Base-by-base conservation (phyloP, 1,284 basidiomycete genomes). In the Apiotrichum porosum region DNA sequence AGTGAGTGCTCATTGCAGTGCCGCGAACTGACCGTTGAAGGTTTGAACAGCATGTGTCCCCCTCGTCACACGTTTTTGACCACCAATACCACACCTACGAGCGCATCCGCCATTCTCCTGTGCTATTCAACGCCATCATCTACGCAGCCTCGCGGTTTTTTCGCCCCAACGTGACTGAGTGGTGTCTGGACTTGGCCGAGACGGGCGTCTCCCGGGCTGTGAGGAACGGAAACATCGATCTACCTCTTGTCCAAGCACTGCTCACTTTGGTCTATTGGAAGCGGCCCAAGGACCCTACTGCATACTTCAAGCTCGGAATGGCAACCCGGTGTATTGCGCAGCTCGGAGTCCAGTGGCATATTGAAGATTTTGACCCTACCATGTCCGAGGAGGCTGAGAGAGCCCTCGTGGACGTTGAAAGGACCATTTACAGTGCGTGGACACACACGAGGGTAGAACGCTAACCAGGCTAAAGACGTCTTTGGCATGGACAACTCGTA, bases 41-140 rank as follows among this genome's bases (percentile, higher is more conserved):
- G 28, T 42, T 42, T 24, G 19, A 13, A 2, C 14, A 21, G 12
- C 40, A 33, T 10, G 22, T 42, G 9, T 42, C 30, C 6, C 19
- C 31, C 9, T 34, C 33, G 9, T 42, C 32, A 4, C 32, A 43
- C 41, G n/a, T 52, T 14, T 52, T 52, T 22, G 50, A 52, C 22
- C 45, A 23, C 9, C 18, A 15, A 5, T 52, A 33, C 26, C 41
- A 44, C 42, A 52, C 50, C 19, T 52, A 40, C 23, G 50, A 52
- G 24, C 41, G 45, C 2, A 41, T 47, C 13, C 45, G 45, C 6
- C 9, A n/a, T 3, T 41, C 41, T 0, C 23, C 37, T 4, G 31
- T 33, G 4, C 51, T 65, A 15, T 61, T 61, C 49, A 54, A 55
- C 13, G 59, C 58, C 8, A 47, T 62, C 28, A 43, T 65, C 28